Percentiles rank a stretch among this genome's conserved stretches.
These are phyloP conservation scores for Ulmus americana DNA, from an alignment of 331 rosid species.

Conservation along the genomic window DNA sequence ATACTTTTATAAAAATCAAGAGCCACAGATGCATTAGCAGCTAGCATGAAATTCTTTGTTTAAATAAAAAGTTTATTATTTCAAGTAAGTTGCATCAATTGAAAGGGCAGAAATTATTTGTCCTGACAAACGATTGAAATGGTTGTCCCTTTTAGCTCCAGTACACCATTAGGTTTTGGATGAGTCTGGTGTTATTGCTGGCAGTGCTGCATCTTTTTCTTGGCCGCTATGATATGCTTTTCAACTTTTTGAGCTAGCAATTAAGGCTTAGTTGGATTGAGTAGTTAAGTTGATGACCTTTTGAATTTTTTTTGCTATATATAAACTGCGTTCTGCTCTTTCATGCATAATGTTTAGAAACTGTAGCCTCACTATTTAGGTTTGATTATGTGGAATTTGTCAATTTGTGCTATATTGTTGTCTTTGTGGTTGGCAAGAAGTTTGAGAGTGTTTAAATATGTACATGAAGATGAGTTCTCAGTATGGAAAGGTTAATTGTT, in stretches of 20 bases:
- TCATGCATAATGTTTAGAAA: slow-evolving; percentile 6
- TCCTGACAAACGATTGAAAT: not conserved
- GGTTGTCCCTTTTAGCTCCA: not conserved
- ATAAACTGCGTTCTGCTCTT: not conserved
- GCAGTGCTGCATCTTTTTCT: too few species aligned
- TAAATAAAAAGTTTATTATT: not conserved
- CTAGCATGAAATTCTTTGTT: not conserved
- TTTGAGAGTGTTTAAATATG: too few species aligned
- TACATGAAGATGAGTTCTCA: too few species aligned
- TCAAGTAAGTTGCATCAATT: not conserved
- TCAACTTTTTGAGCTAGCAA: not conserved
- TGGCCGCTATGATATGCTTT: too few species aligned
- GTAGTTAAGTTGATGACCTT: not conserved
- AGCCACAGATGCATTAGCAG: not conserved
- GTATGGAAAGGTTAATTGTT: too few species aligned
- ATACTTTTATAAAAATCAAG: not conserved
- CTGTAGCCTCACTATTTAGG: not conserved
- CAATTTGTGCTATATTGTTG: too few species aligned
- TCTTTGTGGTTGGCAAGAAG: too few species aligned
- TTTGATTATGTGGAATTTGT: not conserved
- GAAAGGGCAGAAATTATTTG: not conserved
- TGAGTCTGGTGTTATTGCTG: too few species aligned
- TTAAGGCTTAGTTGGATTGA: not conserved
- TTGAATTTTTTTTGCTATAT: not conserved
- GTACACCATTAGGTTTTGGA: too few species aligned